A percentile compares a stretch with the other conserved stretches of the same genome.
These are phyloP conservation scores for Geoglossum cookeanum DNA, from an alignment of 2,329 filamentous ascomycete species.

Conservation along the genomic window DNA sequence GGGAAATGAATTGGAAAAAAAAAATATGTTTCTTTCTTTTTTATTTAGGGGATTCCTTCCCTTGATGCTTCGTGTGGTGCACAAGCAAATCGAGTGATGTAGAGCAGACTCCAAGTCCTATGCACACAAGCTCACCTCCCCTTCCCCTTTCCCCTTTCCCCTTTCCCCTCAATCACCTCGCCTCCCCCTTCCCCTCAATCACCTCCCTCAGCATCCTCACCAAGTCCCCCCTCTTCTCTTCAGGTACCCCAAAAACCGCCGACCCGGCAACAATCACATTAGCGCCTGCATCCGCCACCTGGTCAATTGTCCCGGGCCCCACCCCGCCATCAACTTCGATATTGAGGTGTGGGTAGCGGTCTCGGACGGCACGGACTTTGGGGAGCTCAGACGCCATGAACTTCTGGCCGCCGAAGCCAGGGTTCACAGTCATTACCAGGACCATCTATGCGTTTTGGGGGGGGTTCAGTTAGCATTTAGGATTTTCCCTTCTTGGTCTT, in stretches of 20 bases:
- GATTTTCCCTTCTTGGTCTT: neutral
- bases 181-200: constrained; percentile 43
- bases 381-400: constrained; percentile 95
- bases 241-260: constrained; percentile 70
- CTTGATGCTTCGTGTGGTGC: no score
- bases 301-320: constrained; percentile 73
- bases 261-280: constrained; percentile 97
- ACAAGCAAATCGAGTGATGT: no score
- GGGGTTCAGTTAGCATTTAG: constrained; percentile 5
- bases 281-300: constrained; percentile 84
- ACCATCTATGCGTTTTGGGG: constrained; percentile 62
- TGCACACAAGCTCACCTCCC: neutral
- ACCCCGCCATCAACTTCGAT: constrained; percentile 95
- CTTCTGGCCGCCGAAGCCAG: constrained; percentile 92
- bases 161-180: neutral
- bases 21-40: no score
- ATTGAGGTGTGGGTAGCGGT: constrained; percentile 76
- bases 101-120: neutral
- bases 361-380: constrained; percentile 70
- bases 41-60: no score
- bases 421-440: constrained; percentile 93
- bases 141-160: neutral
- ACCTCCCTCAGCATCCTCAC: constrained; percentile 64
- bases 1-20: no score
- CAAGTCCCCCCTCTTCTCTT: constrained; percentile 61